Conservation (phyloP, 2,329 filamentous ascomycete species). For the Penicillium sp. region DNA sequence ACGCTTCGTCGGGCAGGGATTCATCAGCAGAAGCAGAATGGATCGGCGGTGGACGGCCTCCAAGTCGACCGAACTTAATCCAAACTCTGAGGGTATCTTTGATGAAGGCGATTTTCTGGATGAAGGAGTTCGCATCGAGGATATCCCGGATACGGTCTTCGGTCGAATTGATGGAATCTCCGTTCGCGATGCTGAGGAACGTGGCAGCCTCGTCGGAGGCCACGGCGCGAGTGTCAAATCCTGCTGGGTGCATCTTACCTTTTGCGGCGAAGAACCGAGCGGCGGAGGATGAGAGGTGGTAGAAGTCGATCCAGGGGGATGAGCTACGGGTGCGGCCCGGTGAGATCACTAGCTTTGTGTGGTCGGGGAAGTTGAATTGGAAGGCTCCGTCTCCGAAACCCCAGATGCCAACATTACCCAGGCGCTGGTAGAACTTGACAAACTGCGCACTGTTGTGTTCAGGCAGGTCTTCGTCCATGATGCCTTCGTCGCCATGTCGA, state of each 20-base stretch:
- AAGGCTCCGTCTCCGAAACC: conserved; percentile 52
- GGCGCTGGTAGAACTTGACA: conserved; percentile 52
- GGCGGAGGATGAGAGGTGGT: conserved; percentile 49
- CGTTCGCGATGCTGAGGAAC: conserved; percentile 43
- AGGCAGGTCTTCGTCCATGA: conserved; percentile 29
- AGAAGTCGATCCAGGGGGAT: conserved; percentile 49
- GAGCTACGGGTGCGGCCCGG: conserved; percentile 40
- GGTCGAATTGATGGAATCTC: conserved; percentile 32
- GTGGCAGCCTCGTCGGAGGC: conserved; percentile 44
- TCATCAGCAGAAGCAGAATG: conserved; percentile 13
- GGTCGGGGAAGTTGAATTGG: conserved; percentile 55
- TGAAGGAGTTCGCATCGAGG: conserved; percentile 47
- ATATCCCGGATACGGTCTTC: conserved; percentile 44
- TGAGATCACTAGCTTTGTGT: conserved; percentile 53
- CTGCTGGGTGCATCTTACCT: conserved; percentile 45
- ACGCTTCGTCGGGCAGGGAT: conserved; percentile 31
- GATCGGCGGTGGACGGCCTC: conserved; percentile 31
- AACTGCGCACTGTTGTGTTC: conserved; percentile 39
- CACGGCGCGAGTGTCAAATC: conserved; percentile 45
- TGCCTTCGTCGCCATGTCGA: conserved; percentile 40
- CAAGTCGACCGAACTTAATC: conserved; percentile 41
- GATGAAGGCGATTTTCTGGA: conserved; percentile 45
- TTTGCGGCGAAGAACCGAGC: conserved; percentile 44
- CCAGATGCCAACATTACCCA: conserved; percentile 56
- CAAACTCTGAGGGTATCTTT: conserved; percentile 43